Evolutionary conservation across 768 basidiomycete species (phyloP).

Genomic region (Trametes villosa): DNA sequence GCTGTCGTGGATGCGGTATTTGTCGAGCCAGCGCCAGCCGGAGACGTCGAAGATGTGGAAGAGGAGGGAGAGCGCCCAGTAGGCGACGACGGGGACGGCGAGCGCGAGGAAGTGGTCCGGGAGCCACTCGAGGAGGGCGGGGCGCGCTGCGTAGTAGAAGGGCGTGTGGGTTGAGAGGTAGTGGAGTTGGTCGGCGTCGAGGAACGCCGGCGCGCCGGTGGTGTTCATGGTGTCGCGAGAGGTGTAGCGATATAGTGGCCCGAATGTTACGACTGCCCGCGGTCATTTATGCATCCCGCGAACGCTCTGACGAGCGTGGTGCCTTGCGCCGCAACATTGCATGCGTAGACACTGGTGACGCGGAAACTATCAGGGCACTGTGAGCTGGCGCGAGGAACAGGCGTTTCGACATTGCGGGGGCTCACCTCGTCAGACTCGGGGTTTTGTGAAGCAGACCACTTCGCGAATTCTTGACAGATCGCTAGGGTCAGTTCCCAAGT

Average conservation of each 20-base stretch:
- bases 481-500: too few relatives aligned
- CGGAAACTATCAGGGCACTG: neutral
- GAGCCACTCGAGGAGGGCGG: slow-evolving; percentile 36
- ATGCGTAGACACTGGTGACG: too few relatives aligned
- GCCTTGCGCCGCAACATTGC: neutral
- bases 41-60: slow-evolving; percentile 84
- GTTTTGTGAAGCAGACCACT: neutral
- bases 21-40: slow-evolving; percentile 76
- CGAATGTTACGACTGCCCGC: neutral
- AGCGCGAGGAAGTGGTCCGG: slow-evolving; percentile 77
- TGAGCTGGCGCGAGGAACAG: neutral
- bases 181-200: slow-evolving; percentile 23
- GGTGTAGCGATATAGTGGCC: neutral
- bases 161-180: slow-evolving; percentile 27
- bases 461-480: too few relatives aligned
- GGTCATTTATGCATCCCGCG: neutral
- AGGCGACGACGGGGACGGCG: slow-evolving; percentile 74
- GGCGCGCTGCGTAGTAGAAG: slow-evolving; percentile 27
- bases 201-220: slow-evolving; percentile 19
- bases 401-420: neutral
- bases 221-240: slow-evolving; percentile 24
- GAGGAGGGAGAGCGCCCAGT: slow-evolving; percentile 81
- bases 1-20: slow-evolving; percentile 87
- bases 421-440: neutral
- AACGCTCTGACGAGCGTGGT: neutral